Percentiles rank a stretch among this genome's conserved stretches.
Evolutionary conservation across 805 yeast species (phyloP).

Genomic region (Wickerhamiella allomyrinae): DNA sequence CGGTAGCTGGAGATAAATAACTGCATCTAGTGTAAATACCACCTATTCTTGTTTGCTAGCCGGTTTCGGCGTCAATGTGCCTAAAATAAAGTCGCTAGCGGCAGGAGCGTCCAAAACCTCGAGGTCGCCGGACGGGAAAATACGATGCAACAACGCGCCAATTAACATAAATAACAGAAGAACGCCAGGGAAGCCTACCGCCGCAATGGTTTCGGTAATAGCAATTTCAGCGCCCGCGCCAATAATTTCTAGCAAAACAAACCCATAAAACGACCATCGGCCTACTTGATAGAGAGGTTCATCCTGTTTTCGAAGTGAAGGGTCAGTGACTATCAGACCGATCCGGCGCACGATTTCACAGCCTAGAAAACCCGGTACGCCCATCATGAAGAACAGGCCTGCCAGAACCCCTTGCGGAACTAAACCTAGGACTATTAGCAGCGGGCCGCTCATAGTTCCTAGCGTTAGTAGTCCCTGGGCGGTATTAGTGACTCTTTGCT

Average conservation of each 20-base stretch:
- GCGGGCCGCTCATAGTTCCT: slow-evolving; percentile 82
- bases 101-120: slow-evolving; percentile 46
- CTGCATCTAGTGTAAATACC: neutral
- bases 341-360: slow-evolving; percentile 53
- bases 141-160: slow-evolving; percentile 45
- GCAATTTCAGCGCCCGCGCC: slow-evolving; percentile 74
- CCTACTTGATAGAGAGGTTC: slow-evolving; percentile 26
- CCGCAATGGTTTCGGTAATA: slow-evolving; percentile 75
- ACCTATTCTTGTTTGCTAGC: neutral
- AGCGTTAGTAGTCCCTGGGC: slow-evolving; percentile 72
- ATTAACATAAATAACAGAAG: slow-evolving; percentile 49
- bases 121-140: slow-evolving; percentile 51
- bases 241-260: slow-evolving; percentile 41
- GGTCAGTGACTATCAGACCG: slow-evolving; percentile 48
- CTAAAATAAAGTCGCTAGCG: slow-evolving; percentile 28
- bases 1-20: neutral
- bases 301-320: slow-evolving; percentile 25
- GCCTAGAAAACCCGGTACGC: slow-evolving; percentile 57
- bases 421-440: slow-evolving; percentile 60
- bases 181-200: slow-evolving; percentile 88
- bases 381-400: slow-evolving; percentile 90
- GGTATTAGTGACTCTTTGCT: slow-evolving; percentile 76
- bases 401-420: slow-evolving; percentile 90
- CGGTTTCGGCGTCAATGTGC: slow-evolving; percentile 23
- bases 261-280: slow-evolving; percentile 33